Evolutionary conservation across 805 yeast genomes (phyloP).

Genomic region (Lipomyces kockii): DNA sequence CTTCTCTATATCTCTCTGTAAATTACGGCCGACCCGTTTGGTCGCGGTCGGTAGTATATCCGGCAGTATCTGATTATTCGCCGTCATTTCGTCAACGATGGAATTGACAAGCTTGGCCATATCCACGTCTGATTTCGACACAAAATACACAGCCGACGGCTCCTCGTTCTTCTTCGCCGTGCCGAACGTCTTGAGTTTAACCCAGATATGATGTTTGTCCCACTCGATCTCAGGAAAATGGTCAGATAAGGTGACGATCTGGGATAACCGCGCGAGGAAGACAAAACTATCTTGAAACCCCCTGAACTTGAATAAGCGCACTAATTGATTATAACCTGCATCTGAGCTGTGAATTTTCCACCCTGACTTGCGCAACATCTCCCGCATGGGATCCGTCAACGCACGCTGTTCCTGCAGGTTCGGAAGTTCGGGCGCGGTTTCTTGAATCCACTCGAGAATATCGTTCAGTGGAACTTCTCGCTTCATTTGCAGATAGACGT

Average conservation of each 20-base stretch:
- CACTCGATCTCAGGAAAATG: conserved; percentile 26
- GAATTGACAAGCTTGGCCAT: conserved; percentile 2
- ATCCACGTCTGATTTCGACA: conserved; percentile 22
- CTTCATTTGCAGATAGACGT: conserved; percentile 1
- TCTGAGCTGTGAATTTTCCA: conserved; percentile 12
- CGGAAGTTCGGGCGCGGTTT: conserved; percentile 5
- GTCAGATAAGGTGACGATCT: conserved; percentile 8
- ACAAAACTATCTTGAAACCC: conserved; percentile 23
- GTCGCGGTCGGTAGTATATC: neutral
- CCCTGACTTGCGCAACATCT: conserved; percentile 7
- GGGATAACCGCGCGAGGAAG: conserved; percentile 20
- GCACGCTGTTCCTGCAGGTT: conserved; percentile 3
- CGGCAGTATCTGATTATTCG: conserved; percentile 1
- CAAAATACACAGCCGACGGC: conserved; percentile 11
- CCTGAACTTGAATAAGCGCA: conserved; percentile 9
- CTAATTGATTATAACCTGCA: conserved; percentile 7
- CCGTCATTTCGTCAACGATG: conserved; percentile 11
- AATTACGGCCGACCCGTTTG: neutral
- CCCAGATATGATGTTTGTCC: conserved; percentile 11
- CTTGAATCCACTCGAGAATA: conserved; percentile 10
- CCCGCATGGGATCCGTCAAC: conserved; percentile 20
- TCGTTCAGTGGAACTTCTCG: conserved; percentile 8
- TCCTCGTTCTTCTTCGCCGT: neutral
- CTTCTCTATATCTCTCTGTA: conserved; percentile 4
- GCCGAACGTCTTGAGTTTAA: conserved; percentile 20